Percentiles rank a stretch among this genome's conserved stretches.
Evolutionary conservation across 23 red algal genomes (phyloP).

Genomic region (Gracilaria domingensis): DNA sequence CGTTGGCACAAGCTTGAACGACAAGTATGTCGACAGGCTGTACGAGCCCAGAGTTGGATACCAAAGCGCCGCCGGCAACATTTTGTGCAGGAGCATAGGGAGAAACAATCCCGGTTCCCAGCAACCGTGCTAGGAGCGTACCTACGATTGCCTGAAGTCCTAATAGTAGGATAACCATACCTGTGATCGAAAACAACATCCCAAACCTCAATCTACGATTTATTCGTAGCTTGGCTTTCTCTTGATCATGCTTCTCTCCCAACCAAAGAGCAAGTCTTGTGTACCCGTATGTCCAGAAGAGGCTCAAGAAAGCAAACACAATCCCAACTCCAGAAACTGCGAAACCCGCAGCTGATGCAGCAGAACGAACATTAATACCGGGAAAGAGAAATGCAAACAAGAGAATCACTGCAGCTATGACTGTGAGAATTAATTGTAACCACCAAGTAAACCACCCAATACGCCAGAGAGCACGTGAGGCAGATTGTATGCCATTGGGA

Average conservation of each 20-base stretch:
- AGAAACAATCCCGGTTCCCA: slow-evolving; percentile 52
- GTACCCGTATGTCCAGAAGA: slow-evolving; percentile 84
- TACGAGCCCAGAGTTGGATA: slow-evolving; percentile 12
- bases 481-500: slow-evolving; percentile 9
- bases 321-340: slow-evolving; percentile 59
- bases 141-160: slow-evolving; percentile 76
- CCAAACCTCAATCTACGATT: slow-evolving; percentile 58
- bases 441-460: slow-evolving; percentile 82
- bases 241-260: background rate
- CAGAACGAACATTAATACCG: slow-evolving; percentile 56
- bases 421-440: slow-evolving; percentile 71
- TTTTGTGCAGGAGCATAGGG: slow-evolving; percentile 20
- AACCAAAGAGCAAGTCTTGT: slow-evolving; percentile 74
- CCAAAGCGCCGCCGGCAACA: background rate
- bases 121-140: slow-evolving; percentile 62
- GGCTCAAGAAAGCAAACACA: slow-evolving; percentile 52
- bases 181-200: slow-evolving; percentile 44
- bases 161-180: slow-evolving; percentile 40
- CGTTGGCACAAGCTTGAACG: slow-evolving; percentile 74
- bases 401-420: slow-evolving; percentile 77
- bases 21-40: slow-evolving; percentile 85
- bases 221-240: slow-evolving; percentile 52
- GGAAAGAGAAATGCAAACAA: slow-evolving; percentile 78
- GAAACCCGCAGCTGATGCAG: slow-evolving; percentile 61
- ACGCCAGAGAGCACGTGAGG: slow-evolving; percentile 67